A percentile compares a stretch with the other conserved stretches of the same genome.
Evolutionary conservation across 257 asterid species (phyloP).

Genomic region (Capsicum baccatum): DNA sequence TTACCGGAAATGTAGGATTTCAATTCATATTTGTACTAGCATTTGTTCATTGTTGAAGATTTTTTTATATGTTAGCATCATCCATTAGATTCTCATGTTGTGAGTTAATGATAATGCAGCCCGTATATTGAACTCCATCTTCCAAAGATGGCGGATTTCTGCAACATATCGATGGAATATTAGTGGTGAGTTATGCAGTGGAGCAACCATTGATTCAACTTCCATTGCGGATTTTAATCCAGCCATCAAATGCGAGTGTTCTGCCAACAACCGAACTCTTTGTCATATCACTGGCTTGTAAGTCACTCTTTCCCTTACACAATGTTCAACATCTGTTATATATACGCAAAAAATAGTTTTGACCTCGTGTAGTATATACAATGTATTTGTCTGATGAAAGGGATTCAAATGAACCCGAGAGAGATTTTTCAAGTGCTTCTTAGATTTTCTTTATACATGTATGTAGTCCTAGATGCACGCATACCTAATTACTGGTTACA

Average conservation of each 20-base stretch:
- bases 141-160: constrained; percentile 46
- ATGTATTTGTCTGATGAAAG: not conserved
- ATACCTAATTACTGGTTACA: not conserved
- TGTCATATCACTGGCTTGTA: constrained; percentile 57
- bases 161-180: constrained; percentile 57
- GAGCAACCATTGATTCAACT: constrained; percentile 52
- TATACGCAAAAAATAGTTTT: not conserved
- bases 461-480: not conserved
- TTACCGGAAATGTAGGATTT: too few species aligned
- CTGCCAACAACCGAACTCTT: constrained; percentile 41
- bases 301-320: not conserved
- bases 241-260: constrained; percentile 74
- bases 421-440: not conserved
- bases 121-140: constrained; percentile 54
- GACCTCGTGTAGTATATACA: not conserved
- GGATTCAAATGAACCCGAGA: not conserved
- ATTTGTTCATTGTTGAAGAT: not conserved
- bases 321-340: not conserved
- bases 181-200: constrained; percentile 68
- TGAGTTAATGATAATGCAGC: constrained; percentile 44
- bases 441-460: not conserved
- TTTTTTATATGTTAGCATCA: not conserved
- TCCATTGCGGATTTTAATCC: constrained; percentile 37
- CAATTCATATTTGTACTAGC: too few species aligned
- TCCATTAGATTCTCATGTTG: not conserved